Evolutionary conservation across 805 yeast species (phyloP), one percentile per base, ranked within the genome.

Genomic region (Saturnispora bothae): DNA sequence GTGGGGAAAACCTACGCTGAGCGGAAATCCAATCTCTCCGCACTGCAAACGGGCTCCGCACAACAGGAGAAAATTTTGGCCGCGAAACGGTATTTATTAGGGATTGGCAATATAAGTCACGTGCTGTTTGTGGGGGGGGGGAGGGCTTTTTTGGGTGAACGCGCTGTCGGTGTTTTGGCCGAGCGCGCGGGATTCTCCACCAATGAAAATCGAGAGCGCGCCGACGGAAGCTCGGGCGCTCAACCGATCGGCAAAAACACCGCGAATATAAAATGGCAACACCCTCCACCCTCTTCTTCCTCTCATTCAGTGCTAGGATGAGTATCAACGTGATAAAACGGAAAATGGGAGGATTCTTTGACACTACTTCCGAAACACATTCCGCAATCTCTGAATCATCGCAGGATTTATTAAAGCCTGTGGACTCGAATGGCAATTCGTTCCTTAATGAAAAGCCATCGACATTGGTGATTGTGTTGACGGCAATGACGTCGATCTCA

Each of bases 401-500:
- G 13, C 7, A 16, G 25, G 42, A 33, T 14, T 14, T 39, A 6
- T 15, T 43, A 6, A 43, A 43, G 20, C 31, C 34, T 21, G 19
- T 25, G 3, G 29, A 28, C 12, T 41, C 47, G 7, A 30, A 18
- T 9, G 7, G 23, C 5, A 31, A 31, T 4, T 38, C 71, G 0
- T 61, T 72, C 57, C 60, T 61, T 39, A 66, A 68, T 49, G 66
- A 70, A 10, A 68, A 61, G 41, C 78, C 83, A 3, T 69, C 92
- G 9, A 59, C 66, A 6, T 60, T 83, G 50, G 84, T 86, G 35
- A 62, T 85, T 18, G 60, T 72, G 20, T 60, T 86, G 37, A 83
- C 95, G 1, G 65, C 78, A 36, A 76, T 78, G 20, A 76, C 96
- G 0, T 86, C 96, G 6, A 79, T 89, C 45, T 86, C 96, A 0